phyloP scores from a whole-genome alignment of 768 basidiomycete species.

The Neoboletus subvelutipes region DNA sequence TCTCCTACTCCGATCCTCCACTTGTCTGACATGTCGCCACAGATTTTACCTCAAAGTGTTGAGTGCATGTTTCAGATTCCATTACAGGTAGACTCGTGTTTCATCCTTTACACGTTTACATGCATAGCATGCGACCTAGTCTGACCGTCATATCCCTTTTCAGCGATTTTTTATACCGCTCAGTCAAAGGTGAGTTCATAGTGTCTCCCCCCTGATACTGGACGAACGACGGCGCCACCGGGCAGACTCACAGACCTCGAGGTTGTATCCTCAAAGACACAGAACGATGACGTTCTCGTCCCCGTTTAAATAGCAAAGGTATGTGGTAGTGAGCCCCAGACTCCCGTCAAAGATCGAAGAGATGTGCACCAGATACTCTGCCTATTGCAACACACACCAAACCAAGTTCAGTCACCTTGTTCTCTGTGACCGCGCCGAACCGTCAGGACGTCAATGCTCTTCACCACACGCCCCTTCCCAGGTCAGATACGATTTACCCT shows the following conservation, averaged over 20 bases:
- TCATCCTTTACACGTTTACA: constrained; percentile 1
- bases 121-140: constrained; percentile 3
- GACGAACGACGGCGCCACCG: constrained; percentile 14
- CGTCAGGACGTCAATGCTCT: not conserved
- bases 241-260: not conserved
- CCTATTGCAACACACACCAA: constrained; percentile 8
- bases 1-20: too few relatives aligned
- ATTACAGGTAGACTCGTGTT: constrained; percentile 9
- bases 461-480: accelerated
- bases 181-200: constrained; percentile 4
- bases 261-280: not conserved
- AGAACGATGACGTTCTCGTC: not conserved
- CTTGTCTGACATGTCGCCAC: constrained; percentile 20
- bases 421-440: not conserved
- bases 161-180: not conserved
- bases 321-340: constrained; percentile 14
- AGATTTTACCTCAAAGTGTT: constrained; percentile 15
- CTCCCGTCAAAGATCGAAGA: constrained; percentile 2
- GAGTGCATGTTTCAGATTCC: not conserved
- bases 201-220: not conserved
- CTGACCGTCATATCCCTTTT: not conserved
- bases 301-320: constrained; percentile 19
- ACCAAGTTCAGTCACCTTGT: not conserved
- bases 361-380: constrained; percentile 16
- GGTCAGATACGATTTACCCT: not conserved